Evolutionary conservation across 1,284 basidiomycete genomes (phyloP).

Genomic region (Takashimella tepidaria): DNA sequence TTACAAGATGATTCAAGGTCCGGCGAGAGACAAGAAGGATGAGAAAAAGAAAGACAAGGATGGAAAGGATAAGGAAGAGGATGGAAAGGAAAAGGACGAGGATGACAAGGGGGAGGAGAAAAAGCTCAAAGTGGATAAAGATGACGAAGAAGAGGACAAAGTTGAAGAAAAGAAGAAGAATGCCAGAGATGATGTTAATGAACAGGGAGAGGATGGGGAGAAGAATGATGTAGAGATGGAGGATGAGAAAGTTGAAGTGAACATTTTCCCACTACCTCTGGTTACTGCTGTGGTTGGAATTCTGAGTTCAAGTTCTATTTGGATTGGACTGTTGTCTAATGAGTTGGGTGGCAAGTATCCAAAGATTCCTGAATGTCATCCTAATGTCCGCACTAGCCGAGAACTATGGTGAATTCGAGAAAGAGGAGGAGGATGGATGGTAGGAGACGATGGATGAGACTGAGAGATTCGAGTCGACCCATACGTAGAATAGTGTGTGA

Average conservation of each 20-base stretch:
- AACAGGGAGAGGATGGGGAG: background rate
- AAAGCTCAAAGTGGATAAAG: too few relatives aligned
- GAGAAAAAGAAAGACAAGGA: background rate
- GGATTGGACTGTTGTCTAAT: background rate
- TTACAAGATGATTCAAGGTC: background rate
- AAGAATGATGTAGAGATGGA: background rate
- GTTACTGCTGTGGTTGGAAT: background rate
- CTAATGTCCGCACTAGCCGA: background rate
- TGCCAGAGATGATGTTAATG: background rate
- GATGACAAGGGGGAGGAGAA: background rate
- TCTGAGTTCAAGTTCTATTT: background rate
- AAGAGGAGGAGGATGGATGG: too few relatives aligned
- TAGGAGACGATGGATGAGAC: too few relatives aligned
- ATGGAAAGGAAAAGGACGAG: background rate
- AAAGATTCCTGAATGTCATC: background rate
- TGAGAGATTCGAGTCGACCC: too few relatives aligned
- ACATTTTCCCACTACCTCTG: background rate
- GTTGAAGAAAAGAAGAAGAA: too few relatives aligned
- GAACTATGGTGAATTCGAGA: too few relatives aligned
- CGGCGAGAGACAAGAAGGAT: background rate
- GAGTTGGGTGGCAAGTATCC: background rate
- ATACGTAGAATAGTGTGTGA: too few relatives aligned
- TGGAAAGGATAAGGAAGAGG: background rate
- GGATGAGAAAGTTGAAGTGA: background rate
- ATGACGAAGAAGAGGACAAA: background rate